These are phyloP conservation scores for Cymbidium sinense DNA, from an alignment of 106 monocot genomes.

Conservation along the genomic window DNA sequence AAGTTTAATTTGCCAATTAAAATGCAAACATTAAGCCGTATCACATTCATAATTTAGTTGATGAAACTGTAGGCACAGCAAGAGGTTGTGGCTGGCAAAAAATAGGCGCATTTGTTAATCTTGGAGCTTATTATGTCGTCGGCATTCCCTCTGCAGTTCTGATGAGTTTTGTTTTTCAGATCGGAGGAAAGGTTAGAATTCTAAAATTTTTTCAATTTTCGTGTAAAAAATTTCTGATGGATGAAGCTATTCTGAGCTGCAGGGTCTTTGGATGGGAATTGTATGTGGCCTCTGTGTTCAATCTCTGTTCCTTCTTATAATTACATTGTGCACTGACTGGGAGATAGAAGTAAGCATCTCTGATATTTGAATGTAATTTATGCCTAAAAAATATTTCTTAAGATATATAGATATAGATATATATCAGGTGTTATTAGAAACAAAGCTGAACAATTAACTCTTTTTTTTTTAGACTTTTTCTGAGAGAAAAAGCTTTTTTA, in stretches of 20 bases:
- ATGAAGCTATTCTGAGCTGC: neutral
- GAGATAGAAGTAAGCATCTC: slow-evolving; percentile 39
- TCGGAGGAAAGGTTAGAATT: slow-evolving; percentile 49
- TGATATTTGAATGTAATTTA: too few species aligned
- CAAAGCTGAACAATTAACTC: too few species aligned
- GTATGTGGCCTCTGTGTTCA: slow-evolving; percentile 60
- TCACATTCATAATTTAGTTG: neutral
- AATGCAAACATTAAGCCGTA: too few species aligned
- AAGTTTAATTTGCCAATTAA: too few species aligned
- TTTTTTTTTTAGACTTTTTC: too few species aligned
- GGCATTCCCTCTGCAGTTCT: slow-evolving; percentile 68
- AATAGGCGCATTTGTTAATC: slow-evolving; percentile 54
- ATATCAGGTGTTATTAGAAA: too few species aligned
- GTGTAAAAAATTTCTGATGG: neutral
- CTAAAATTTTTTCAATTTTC: too few species aligned
- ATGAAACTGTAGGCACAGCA: slow-evolving; percentile 28
- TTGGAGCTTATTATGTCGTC: slow-evolving; percentile 64
- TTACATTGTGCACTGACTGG: slow-evolving; percentile 50
- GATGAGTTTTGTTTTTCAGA: slow-evolving; percentile 46
- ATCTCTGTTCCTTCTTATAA: slow-evolving; percentile 30
- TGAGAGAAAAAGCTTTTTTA: too few species aligned
- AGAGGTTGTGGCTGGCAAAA: slow-evolving; percentile 75
- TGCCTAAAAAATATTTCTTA: too few species aligned
- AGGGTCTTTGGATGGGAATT: slow-evolving; percentile 88
- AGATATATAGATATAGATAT: too few species aligned